phyloP scores from a whole-genome alignment of 495 filamentous ascomycete genomes.

The Aspergillus cavernicola region DNA sequence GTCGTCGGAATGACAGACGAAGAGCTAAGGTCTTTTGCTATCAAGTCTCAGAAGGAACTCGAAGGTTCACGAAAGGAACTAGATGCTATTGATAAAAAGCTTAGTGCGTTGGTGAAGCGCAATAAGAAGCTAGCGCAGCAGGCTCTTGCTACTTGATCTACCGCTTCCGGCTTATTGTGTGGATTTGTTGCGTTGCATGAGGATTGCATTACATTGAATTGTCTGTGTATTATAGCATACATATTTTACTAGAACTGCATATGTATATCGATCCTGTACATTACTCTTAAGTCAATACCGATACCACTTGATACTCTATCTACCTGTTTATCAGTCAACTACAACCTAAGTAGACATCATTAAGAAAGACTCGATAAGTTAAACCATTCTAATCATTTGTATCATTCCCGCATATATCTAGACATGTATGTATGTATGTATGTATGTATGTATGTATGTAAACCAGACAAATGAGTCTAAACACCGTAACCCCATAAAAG shows the following conservation, averaged over 20 bases:
- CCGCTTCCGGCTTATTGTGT: too few species aligned
- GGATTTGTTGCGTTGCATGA: too few species aligned
- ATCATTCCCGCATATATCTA: too few species aligned
- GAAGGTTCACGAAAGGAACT: conserved; percentile 42
- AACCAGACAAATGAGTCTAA: too few species aligned
- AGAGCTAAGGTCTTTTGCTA: conserved; percentile 35
- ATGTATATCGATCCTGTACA: neutral
- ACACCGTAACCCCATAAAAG: too few species aligned
- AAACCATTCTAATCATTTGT: too few species aligned
- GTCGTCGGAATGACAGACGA: conserved; percentile 41
- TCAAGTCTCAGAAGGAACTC: conserved; percentile 40
- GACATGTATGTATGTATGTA: too few species aligned
- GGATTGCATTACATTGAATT: too few species aligned
- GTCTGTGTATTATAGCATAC: too few species aligned
- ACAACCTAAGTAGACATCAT: too few species aligned
- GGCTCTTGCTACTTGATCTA: conserved; percentile 30
- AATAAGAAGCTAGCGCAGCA: conserved; percentile 48
- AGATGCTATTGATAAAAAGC: conserved; percentile 43
- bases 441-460: too few species aligned
- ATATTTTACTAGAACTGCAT: neutral
- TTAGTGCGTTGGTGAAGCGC: conserved; percentile 44
- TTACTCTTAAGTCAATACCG: neutral
- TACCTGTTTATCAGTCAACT: neutral
- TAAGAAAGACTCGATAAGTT: too few species aligned
- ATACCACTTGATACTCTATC: neutral